Percentiles rank a stretch among this genome's conserved stretches.
Conservation (phyloP, 306 rosid species). For the Acmispon strigosus region DNA sequence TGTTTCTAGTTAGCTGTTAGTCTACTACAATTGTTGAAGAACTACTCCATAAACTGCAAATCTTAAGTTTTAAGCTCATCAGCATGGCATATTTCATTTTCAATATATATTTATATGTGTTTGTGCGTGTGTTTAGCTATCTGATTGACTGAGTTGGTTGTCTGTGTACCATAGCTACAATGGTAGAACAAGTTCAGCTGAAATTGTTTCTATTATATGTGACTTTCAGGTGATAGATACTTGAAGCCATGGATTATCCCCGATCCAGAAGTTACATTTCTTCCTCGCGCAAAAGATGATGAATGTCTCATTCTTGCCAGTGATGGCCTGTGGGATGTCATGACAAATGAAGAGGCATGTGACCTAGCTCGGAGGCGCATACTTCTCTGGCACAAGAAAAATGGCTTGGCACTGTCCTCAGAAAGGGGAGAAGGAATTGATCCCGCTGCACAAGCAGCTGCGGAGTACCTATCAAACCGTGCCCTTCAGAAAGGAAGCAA, state of each 20-base stretch:
- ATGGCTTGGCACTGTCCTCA: conserved; percentile 39
- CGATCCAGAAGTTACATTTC: conserved; percentile 74
- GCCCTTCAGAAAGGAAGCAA: conserved; percentile 87
- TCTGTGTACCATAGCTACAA: background rate
- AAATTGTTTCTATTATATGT: background rate
- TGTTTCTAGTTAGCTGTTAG: background rate
- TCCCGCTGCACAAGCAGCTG: conserved; percentile 92
- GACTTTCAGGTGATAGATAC: conserved; percentile 78
- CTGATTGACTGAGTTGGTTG: background rate
- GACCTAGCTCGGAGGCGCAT: conserved; percentile 73
- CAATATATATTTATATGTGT: no score
- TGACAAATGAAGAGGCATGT: conserved; percentile 80
- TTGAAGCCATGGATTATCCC: conserved; percentile 92
- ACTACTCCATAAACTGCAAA: background rate
- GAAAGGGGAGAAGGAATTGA: conserved; percentile 69
- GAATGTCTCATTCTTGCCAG: conserved; percentile 86
- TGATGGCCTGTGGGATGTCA: conserved; percentile 90
- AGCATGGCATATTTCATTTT: background rate
- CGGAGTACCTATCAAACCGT: conserved; percentile 66
- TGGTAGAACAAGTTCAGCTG: background rate
- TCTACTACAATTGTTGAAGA: background rate
- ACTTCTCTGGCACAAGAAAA: conserved; percentile 82
- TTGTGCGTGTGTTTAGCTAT: background rate
- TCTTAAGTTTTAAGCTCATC: background rate
- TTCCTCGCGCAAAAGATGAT: conserved; percentile 71